Conservation (phyloP, 2,329 filamentous ascomycete species). For the Balansia obtecta region DNA sequence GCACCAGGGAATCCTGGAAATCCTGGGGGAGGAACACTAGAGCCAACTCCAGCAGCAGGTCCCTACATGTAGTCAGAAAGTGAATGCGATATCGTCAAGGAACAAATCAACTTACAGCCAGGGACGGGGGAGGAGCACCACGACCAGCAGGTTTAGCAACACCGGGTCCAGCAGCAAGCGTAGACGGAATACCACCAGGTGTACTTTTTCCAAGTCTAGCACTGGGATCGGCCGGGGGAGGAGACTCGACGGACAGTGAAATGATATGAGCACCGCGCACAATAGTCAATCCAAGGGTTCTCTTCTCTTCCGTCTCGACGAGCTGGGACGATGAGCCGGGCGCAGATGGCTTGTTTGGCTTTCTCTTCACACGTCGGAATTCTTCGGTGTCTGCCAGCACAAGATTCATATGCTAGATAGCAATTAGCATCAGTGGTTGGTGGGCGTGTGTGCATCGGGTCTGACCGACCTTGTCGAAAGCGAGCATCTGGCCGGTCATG, state of each 20-base stretch:
- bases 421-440: neutral
- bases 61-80: conserved; percentile 32
- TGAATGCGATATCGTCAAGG: conserved; percentile 1
- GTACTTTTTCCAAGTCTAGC: conserved; percentile 72
- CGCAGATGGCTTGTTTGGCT: conserved; percentile 59
- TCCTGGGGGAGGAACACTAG: conserved; percentile 50
- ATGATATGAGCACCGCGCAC: conserved; percentile 91
- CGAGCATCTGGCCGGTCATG: conserved; percentile 96
- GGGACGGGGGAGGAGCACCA: conserved; percentile 58
- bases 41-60: conserved; percentile 78
- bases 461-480: conserved; percentile 77
- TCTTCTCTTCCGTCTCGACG: conserved; percentile 89
- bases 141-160: conserved; percentile 85
- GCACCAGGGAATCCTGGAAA: conserved; percentile 42
- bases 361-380: conserved; percentile 83
- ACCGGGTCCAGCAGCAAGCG: conserved; percentile 72
- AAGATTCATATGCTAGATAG: conserved; percentile 85
- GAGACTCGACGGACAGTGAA: conserved; percentile 88
- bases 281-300: conserved; percentile 89
- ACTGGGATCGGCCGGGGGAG: conserved; percentile 86
- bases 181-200: conserved; percentile 54
- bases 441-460: neutral
- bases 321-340: conserved; percentile 50
- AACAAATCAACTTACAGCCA: conserved; percentile 46
- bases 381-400: conserved; percentile 98